Base-by-base conservation (phyloP, 108 stramenopile genomes). In the Pseudonitzschia delicatissima region DNA sequence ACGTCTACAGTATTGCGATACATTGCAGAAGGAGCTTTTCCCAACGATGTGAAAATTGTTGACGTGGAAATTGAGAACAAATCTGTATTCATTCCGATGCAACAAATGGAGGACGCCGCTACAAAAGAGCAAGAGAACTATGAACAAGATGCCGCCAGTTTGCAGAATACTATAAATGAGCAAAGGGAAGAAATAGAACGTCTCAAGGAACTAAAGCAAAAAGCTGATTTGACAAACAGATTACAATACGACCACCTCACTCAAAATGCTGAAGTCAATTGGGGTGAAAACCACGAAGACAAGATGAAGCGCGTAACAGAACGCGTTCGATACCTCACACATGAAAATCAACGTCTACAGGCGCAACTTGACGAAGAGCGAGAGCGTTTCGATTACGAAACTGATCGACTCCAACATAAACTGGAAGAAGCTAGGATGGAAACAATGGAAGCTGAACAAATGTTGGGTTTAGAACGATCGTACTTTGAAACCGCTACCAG, bases 241-340 rank as follows among this genome's bases (percentile, higher is more conserved):
- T 39, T 18, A n/a, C 39, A 61, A 23, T 42, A 61, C 39, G 60
- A 40, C 39, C 25, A 37, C 27, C 39, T 37, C 23, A 21, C 60
- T 35, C 36, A 37, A 13, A 13, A 61, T 35, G 21, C 39, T n/a
- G 12, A 61, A 61, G 1, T 61, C 2, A 40, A 26, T 15, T 61
- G 60, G 60, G 25, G 39, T 40, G 60, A 61, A 42, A 61, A 61
- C 25, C 60, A 61, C 0, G 32, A 37, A 15, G 60, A 61, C n/a
- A 61, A 61, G 18, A 61, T 40, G 60, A 61, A 61, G 11, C 60
- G 60, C 32, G 25, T 26, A 13, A 23, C 36, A 32, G 60, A 42
- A 26, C 60, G 60, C 20, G 12, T 61, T 17, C 11, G 20, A 25
- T 40, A 26, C 39, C 60, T 61, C 7, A 40, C 60, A 3, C 18